Evolutionary conservation across 768 basidiomycete species (phyloP).

Genomic region (Pseudohyphozyma bogoriensis): DNA sequence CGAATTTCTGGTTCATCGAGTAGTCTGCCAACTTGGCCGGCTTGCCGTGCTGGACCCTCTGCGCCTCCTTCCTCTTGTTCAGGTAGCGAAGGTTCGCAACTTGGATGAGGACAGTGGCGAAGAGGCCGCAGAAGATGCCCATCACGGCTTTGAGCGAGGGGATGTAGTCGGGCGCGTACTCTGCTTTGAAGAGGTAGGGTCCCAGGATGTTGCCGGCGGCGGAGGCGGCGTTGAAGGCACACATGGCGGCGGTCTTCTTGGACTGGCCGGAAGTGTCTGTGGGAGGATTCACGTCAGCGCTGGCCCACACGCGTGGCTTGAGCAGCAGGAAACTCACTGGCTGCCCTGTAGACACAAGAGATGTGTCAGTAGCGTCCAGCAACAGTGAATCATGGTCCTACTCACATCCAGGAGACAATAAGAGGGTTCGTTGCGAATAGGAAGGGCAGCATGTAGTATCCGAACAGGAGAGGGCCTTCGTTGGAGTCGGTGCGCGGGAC

Average conservation of each 20-base stretch:
- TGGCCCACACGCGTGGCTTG: too few relatives aligned
- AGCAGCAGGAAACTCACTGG: too few relatives aligned
- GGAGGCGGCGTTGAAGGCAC: background rate
- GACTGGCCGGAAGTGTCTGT: background rate
- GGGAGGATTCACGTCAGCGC: too few relatives aligned
- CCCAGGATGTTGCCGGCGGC: background rate
- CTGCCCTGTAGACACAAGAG: too few relatives aligned
- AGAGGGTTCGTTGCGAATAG: slow-evolving; percentile 27
- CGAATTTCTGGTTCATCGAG: slow-evolving; percentile 26
- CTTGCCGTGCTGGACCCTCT: slow-evolving; percentile 35
- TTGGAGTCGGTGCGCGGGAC: background rate
- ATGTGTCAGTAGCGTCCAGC: too few relatives aligned
- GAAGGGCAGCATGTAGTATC: slow-evolving; percentile 37
- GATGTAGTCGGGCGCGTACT: background rate
- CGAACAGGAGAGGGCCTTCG: background rate
- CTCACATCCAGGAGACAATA: background rate
- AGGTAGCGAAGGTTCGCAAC: slow-evolving; percentile 29
- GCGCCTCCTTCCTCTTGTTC: slow-evolving; percentile 33
- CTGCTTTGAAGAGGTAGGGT: background rate
- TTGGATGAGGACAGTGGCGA: slow-evolving; percentile 28
- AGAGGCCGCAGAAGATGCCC: slow-evolving; percentile 31
- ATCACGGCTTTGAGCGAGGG: background rate
- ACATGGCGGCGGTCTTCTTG: background rate
- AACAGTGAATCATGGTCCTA: too few relatives aligned
- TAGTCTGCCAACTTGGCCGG: slow-evolving; percentile 34